phyloP scores from a whole-genome alignment of 129 eudicot genomes.

The Tanacetum coccineum region DNA sequence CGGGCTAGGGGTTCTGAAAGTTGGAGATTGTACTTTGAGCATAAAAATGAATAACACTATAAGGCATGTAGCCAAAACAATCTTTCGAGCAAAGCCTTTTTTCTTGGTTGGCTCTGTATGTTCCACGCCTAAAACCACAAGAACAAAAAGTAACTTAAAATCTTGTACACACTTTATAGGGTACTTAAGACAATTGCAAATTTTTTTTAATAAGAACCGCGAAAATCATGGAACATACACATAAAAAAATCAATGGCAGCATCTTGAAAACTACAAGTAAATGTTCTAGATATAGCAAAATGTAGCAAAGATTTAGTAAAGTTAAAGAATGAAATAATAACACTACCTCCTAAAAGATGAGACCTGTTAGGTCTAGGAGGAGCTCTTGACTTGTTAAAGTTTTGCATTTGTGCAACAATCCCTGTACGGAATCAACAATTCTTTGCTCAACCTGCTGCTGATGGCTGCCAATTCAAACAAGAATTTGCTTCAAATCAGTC shows the following conservation, averaged over 20 bases:
- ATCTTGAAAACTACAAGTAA: too few relatives aligned
- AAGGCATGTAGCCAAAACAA: too few relatives aligned
- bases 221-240: too few relatives aligned
- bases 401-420: conserved; percentile 45
- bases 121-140: conserved; percentile 54
- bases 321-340: conserved; percentile 7
- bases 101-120: conserved; percentile 47
- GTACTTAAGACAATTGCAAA: too few relatives aligned
- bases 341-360: conserved; percentile 61
- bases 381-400: conserved; percentile 50
- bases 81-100: too few relatives aligned
- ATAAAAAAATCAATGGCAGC: too few relatives aligned
- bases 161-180: too few relatives aligned
- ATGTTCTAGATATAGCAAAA: too few relatives aligned
- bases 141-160: conserved; percentile 11
- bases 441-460: conserved; percentile 21
- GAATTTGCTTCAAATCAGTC: conserved; percentile 13
- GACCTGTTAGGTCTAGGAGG: conserved; percentile 59
- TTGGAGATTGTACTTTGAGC: too few relatives aligned
- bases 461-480: conserved; percentile 16
- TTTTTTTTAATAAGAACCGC: too few relatives aligned
- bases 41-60: too few relatives aligned
- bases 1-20: conserved; percentile 41
- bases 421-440: conserved; percentile 30
- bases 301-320: not conserved